These are phyloP conservation scores for Fusarium luffae DNA, from an alignment of 2,329 filamentous ascomycete genomes.

Conservation along the genomic window DNA sequence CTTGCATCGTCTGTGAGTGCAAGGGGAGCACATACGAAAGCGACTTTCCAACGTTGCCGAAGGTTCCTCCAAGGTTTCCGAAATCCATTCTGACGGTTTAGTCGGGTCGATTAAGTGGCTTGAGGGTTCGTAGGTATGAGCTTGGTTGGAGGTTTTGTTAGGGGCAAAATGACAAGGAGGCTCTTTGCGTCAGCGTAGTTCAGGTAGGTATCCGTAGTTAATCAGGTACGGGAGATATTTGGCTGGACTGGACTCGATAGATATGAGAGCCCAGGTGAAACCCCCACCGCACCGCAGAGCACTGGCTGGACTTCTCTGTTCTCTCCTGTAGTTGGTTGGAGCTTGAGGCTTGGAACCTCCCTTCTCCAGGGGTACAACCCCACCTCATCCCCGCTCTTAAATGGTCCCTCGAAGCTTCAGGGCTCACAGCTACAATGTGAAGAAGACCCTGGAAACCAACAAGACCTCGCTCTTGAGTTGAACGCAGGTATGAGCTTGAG, in stretches of 20 bases:
- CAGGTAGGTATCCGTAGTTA: slow-evolving; percentile 17
- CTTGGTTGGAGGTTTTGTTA: slow-evolving; percentile 26
- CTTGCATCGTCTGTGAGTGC: slow-evolving; percentile 24
- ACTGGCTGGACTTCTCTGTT: not conserved
- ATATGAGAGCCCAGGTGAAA: slow-evolving; percentile 38
- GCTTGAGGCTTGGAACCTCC: slow-evolving; percentile 34
- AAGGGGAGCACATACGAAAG: slow-evolving; percentile 59
- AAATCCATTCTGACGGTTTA: slow-evolving; percentile 62
- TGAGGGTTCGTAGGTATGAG: slow-evolving; percentile 6
- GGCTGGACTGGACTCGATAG: not conserved
- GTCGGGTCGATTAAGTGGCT: slow-evolving; percentile 11
- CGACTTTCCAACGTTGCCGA: slow-evolving; percentile 59
- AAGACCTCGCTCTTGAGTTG: not conserved
- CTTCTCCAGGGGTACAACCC: slow-evolving; percentile 40
- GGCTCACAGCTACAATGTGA: not conserved
- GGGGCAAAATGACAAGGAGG: slow-evolving; percentile 23
- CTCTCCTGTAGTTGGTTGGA: slow-evolving; percentile 21
- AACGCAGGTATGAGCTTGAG: no score
- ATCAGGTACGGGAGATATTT: not conserved
- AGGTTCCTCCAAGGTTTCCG: slow-evolving; percentile 56
- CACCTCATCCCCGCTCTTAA: not conserved
- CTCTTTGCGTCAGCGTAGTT: slow-evolving; percentile 42
- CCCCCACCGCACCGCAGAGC: not conserved
- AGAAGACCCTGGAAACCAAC: not conserved
- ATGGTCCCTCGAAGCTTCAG: not conserved